phyloP scores from a whole-genome alignment of 2,329 filamentous ascomycete genomes.

The Fusarium setosum region DNA sequence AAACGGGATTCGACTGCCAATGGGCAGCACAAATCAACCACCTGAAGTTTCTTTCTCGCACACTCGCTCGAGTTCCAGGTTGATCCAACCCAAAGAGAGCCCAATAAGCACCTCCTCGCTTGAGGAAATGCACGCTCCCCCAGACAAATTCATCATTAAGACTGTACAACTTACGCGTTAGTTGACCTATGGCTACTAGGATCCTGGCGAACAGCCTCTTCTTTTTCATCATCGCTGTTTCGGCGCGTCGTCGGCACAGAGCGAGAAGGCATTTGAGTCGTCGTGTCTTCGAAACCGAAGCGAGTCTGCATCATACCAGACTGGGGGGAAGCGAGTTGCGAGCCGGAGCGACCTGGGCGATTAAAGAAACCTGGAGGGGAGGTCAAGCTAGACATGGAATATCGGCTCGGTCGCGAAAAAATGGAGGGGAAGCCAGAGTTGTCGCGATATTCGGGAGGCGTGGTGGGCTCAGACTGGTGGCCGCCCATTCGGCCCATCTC shows the following conservation, averaged over 20 bases:
- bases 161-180: conserved; percentile 78
- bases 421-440: conserved; percentile 79
- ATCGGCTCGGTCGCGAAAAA: conserved; percentile 86
- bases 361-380: conserved; percentile 82
- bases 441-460: conserved; percentile 92
- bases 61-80: neutral
- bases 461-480: conserved; percentile 94
- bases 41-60: neutral
- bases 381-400: conserved; percentile 88
- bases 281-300: conserved; percentile 62
- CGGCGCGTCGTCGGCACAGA: conserved; percentile 89
- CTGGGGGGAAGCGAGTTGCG: conserved; percentile 83
- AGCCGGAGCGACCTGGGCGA: conserved; percentile 80
- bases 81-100: neutral
- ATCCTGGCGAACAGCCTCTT: conserved; percentile 76
- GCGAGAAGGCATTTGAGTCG: conserved; percentile 80
- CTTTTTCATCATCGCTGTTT: conserved; percentile 92
- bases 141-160: neutral
- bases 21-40: neutral
- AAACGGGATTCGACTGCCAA: neutral
- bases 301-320: conserved; percentile 69
- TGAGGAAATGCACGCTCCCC: conserved; percentile 5
- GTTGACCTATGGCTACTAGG: conserved; percentile 78
- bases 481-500: conserved; percentile 75
- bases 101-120: conserved; percentile 12